Conservation (phyloP, 2,329 filamentous ascomycete genomes). For the Sclerotinia borealis region DNA sequence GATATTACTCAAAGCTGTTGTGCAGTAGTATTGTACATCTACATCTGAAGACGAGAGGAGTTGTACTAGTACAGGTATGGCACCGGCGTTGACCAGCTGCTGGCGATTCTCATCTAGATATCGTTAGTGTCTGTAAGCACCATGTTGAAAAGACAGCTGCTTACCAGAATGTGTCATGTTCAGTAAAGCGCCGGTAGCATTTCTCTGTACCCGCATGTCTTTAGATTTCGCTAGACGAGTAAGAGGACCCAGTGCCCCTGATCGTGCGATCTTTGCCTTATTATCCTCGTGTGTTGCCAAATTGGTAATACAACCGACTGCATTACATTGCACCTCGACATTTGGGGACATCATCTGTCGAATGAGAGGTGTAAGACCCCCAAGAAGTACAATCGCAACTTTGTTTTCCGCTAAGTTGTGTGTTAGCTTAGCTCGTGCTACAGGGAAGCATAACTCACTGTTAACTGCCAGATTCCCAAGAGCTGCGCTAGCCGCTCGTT, state of each 20-base stretch:
- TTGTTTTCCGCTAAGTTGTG: constrained; percentile 82
- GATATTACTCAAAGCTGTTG: constrained; percentile 96
- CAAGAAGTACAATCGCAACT: constrained; percentile 87
- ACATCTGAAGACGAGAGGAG: constrained; percentile 89
- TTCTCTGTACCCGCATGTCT: constrained; percentile 97
- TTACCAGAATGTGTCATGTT: constrained; percentile 99
- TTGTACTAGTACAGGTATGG: constrained; percentile 95
- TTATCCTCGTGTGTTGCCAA: constrained; percentile 97
- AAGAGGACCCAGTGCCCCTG: constrained; percentile 83
- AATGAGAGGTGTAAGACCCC: constrained; percentile 85
- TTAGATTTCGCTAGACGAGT: constrained; percentile 93
- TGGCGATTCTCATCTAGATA: constrained; percentile 86
- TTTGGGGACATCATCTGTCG: constrained; percentile 97
- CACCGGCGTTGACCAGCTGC: constrained; percentile 92
- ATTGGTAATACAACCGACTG: constrained; percentile 97
- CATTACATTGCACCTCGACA: constrained; percentile 98
- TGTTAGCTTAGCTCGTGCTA: constrained; percentile 36
- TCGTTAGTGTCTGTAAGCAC: constrained; percentile 15
- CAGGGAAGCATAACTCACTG: constrained; percentile 52
- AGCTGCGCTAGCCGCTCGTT: constrained; percentile 91
- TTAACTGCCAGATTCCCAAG: constrained; percentile 95
- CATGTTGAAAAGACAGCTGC: constrained; percentile 24
- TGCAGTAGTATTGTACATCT: constrained; percentile 99
- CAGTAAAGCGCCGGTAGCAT: constrained; percentile 89
- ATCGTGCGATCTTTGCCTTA: constrained; percentile 96